Evolutionary conservation across 148 eudicot genomes (phyloP), one percentile per base, ranked within the genome.

Genomic region (Camellia sinensis): DNA sequence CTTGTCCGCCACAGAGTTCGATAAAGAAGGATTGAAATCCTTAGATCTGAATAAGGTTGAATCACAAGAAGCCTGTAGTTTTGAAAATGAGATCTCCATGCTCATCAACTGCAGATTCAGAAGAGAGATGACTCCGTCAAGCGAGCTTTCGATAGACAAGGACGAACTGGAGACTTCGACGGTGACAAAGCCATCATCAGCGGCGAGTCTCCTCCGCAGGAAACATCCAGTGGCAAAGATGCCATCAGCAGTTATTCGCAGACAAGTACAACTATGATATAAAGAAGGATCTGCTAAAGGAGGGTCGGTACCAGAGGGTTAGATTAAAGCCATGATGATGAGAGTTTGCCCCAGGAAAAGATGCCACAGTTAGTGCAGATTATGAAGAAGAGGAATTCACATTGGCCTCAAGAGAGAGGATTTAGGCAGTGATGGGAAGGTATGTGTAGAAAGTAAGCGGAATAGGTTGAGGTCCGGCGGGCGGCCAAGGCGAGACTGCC

Each of bases 171-270:
- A 78, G 67, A 50, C 71, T 63, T 67, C 72, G 9, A 3, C 67
- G 17, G 46, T 59, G 63, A 9, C 59, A 46, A 62, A 46, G 69
- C 9, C 74, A 21, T 3, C 86, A 17, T 22, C 74, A 72, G 41
- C 80, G 19, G 61, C 46, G 12, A 29, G 37, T 29, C 37, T 29
- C 37, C 65, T 57, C 10, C 77, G 77, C 67, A 73, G 80, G 67
- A 79, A 54, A 50, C n/a, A 62, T 18, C 48, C 63, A 56, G 68
- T 44, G 76, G 82, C 62, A 5, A 74, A 44, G 11, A 84, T 76
- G 87, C 89, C 89, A 2, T 68, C 87, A 2, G 73, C 74, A 63
- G 64, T 83, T 82, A 71, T 87, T 87, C 79, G 46, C 80, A 21
- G 85, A 84, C 45, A 87, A 87, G 37, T 29, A 29, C 37, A 29